phyloP scores from a whole-genome alignment of 768 basidiomycete genomes.

The Hebeloma cylindrosporum region DNA sequence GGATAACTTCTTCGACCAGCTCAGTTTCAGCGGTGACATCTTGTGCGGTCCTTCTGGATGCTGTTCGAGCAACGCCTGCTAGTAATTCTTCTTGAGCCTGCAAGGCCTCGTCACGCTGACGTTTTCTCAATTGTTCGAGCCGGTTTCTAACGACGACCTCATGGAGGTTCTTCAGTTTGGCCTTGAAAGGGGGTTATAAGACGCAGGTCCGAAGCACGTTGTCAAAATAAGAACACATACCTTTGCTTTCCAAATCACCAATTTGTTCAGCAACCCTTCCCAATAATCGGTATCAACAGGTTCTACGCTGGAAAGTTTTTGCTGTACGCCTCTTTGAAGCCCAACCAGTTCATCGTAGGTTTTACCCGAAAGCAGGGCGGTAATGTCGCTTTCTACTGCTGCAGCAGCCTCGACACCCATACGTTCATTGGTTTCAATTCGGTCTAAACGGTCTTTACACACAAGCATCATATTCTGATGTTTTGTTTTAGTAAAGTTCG shows the following conservation, averaged over 20 bases:
- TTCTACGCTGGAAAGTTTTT: constrained; percentile 87
- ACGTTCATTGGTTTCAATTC: constrained; percentile 60
- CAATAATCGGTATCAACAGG: constrained; percentile 98
- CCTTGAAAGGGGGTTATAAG: constrained; percentile 44
- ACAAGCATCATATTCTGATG: constrained; percentile 96
- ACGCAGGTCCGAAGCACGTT: too few relatives aligned
- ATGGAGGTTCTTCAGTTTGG: constrained; percentile 88
- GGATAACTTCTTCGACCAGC: constrained; percentile 32
- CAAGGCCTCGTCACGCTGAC: constrained; percentile 93
- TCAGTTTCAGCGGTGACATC: constrained; percentile 37
- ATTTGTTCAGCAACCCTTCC: constrained; percentile 88
- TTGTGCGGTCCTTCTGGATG: constrained; percentile 37
- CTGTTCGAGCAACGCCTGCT: constrained; percentile 70
- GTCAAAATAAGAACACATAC: constrained; percentile 38
- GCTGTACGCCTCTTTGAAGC: constrained; percentile 84
- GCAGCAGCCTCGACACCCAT: constrained; percentile 69
- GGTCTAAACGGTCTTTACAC: constrained; percentile 86
- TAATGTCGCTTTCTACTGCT: constrained; percentile 85
- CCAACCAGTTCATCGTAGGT: constrained; percentile 79
- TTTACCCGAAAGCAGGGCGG: constrained; percentile 79
- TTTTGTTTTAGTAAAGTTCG: background rate
- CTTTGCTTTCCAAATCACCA: constrained; percentile 97
- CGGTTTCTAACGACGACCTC: constrained; percentile 97
- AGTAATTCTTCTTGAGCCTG: constrained; percentile 90
- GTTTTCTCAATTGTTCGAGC: constrained; percentile 91